Conservation (phyloP, 352 stramenopile species). For the Blastocystis sp. region DNA sequence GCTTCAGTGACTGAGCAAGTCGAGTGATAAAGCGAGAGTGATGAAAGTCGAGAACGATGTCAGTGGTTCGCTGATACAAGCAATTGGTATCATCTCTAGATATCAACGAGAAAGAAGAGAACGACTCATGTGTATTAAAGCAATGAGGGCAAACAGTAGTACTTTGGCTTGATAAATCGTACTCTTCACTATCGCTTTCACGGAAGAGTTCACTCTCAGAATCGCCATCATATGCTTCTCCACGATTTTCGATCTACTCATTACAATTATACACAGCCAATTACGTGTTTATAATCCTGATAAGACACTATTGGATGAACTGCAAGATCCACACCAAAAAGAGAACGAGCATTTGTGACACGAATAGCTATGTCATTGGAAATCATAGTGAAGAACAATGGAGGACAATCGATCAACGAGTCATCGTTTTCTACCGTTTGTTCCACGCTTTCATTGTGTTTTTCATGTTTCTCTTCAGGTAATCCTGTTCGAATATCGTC, state of each 20-base stretch:
- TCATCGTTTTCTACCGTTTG: not conserved
- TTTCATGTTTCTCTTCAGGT: not conserved
- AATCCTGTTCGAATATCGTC: not conserved
- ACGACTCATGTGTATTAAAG: not conserved
- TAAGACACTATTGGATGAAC: not conserved
- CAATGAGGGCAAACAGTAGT: not conserved
- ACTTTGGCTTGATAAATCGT: not conserved
- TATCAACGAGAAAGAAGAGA: not conserved
- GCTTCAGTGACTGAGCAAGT: not conserved
- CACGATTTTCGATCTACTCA: not conserved
- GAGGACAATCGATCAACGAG: not conserved
- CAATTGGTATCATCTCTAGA: not conserved
- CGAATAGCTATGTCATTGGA: conserved; percentile 3
- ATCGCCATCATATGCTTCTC: not conserved
- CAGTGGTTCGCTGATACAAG: not conserved
- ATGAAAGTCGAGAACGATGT: not conserved
- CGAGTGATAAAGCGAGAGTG: not conserved
- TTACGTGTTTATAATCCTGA: not conserved
- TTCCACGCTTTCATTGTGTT: not conserved
- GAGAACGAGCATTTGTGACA: not conserved
- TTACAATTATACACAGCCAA: too few relatives aligned
- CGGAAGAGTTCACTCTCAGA: not conserved
- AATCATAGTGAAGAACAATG: conserved; percentile 3
- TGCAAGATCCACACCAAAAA: not conserved
- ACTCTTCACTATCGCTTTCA: not conserved